A percentile compares a stretch with the other conserved stretches of the same genome.
Evolutionary conservation across 371 early-diverging fungal genomes (phyloP).

Genomic region (Choanephora cucurbitarum): DNA sequence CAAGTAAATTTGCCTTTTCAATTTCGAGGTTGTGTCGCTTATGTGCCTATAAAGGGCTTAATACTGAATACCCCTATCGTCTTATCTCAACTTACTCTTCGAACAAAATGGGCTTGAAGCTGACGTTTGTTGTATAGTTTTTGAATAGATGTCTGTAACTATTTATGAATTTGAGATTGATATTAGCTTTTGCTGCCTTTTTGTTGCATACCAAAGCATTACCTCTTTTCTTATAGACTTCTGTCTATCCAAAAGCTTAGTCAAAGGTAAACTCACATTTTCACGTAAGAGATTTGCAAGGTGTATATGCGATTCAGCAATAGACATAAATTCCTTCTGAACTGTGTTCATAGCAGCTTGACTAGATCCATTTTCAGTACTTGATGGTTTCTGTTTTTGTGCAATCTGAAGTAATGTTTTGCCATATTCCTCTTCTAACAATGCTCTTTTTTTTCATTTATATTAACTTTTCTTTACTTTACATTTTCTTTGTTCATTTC

Average conservation of each 20-base stretch:
- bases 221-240: slow-evolving; percentile 23
- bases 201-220: background rate
- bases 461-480: background rate
- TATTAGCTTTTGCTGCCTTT: background rate
- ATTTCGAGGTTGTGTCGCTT: slow-evolving; percentile 28
- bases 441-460: background rate
- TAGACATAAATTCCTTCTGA: slow-evolving; percentile 16
- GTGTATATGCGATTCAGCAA: slow-evolving; percentile 28
- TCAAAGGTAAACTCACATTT: slow-evolving; percentile 13
- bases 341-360: slow-evolving; percentile 17
- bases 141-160: slow-evolving; percentile 27
- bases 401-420: slow-evolving; percentile 26
- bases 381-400: slow-evolving; percentile 24
- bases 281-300: slow-evolving; percentile 13
- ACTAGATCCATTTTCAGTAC: slow-evolving; percentile 22
- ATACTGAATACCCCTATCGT: background rate
- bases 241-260: slow-evolving; percentile 21
- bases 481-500: background rate
- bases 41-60: slow-evolving; percentile 14
- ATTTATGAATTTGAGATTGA: background rate
- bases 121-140: slow-evolving; percentile 24
- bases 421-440: slow-evolving; percentile 30
- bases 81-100: slow-evolving; percentile 10
- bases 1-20: slow-evolving; percentile 26
- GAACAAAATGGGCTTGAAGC: slow-evolving; percentile 20